These are phyloP conservation scores for Skeletonema tropicum DNA, from an alignment of 108 stramenopile genomes.

Conservation along the genomic window DNA sequence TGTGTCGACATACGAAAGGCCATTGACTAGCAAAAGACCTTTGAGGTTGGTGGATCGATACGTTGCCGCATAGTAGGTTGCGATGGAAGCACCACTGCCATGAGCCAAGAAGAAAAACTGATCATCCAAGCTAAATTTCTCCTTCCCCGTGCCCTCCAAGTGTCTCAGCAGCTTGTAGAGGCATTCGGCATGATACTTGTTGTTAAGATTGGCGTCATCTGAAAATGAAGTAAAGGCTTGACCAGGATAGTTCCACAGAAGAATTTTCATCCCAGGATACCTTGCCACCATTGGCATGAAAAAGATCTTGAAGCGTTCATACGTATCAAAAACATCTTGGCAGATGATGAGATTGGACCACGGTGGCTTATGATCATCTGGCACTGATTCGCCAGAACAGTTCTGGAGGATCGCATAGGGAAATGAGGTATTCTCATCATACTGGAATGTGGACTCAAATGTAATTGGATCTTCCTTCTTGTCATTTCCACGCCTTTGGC, in stretches of 20 bases:
- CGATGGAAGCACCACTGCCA: constrained; percentile 81
- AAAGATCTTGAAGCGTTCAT: constrained; percentile 80
- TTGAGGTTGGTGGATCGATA: constrained; percentile 57
- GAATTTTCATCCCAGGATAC: constrained; percentile 77
- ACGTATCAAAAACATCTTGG: constrained; percentile 89
- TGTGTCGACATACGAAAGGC: constrained; percentile 77
- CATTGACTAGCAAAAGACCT: constrained; percentile 74
- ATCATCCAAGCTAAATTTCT: constrained; percentile 58
- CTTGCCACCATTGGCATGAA: constrained; percentile 65
- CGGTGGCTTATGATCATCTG: background rate
- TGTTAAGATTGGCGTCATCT: constrained; percentile 73
- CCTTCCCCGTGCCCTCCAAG: constrained; percentile 47
- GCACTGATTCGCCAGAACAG: constrained; percentile 10
- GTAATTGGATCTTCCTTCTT: constrained; percentile 40
- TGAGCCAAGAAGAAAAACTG: constrained; percentile 82
- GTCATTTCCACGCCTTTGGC: constrained; percentile 7
- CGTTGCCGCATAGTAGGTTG: constrained; percentile 64
- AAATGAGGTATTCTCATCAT: constrained; percentile 50
- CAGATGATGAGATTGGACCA: constrained; percentile 82
- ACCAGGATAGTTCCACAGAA: constrained; percentile 91
- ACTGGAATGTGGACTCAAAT: constrained; percentile 47
- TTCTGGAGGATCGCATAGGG: constrained; percentile 42
- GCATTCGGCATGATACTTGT: constrained; percentile 81
- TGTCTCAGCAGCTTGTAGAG: constrained; percentile 72
- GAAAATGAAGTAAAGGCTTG: constrained; percentile 89